Evolutionary conservation across 2,329 filamentous ascomycete species (phyloP).

Genomic region (Nectriaceae sp.): DNA sequence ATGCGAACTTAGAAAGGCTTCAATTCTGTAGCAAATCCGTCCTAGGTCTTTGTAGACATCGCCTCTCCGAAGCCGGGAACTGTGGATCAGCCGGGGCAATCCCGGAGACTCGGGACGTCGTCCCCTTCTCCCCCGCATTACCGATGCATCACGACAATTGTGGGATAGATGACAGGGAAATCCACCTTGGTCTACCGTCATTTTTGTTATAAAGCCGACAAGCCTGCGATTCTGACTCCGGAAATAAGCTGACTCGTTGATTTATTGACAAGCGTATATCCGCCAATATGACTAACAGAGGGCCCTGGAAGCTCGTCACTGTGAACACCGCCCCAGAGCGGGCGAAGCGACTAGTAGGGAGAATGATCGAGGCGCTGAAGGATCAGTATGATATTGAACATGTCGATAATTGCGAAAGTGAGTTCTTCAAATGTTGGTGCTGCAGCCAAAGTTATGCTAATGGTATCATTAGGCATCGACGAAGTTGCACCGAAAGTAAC

Average conservation of each 20-base stretch:
- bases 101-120: no score
- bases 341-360: conserved; percentile 62
- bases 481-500: conserved; percentile 56
- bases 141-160: no score
- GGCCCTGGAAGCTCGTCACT: conserved; percentile 65
- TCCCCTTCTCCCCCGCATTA: no score
- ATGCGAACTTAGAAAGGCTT: no score
- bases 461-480: conserved; percentile 46
- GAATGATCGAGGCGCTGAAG: conserved; percentile 61
- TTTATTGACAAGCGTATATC: background rate
- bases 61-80: no score
- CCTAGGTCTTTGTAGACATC: no score
- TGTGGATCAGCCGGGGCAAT: no score
- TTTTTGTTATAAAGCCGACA: no score
- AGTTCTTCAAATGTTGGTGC: background rate
- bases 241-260: background rate
- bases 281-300: conserved; percentile 22
- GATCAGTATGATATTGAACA: conserved; percentile 65
- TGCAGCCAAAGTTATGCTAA: background rate
- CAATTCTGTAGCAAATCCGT: no score
- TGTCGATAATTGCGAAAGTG: conserved; percentile 63
- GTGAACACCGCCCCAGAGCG: conserved; percentile 69
- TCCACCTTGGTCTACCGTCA: no score
- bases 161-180: no score
- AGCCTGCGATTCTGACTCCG: no score